phyloP scores from a whole-genome alignment of 176 grass and related monocot species.

The Juncus effusus region DNA sequence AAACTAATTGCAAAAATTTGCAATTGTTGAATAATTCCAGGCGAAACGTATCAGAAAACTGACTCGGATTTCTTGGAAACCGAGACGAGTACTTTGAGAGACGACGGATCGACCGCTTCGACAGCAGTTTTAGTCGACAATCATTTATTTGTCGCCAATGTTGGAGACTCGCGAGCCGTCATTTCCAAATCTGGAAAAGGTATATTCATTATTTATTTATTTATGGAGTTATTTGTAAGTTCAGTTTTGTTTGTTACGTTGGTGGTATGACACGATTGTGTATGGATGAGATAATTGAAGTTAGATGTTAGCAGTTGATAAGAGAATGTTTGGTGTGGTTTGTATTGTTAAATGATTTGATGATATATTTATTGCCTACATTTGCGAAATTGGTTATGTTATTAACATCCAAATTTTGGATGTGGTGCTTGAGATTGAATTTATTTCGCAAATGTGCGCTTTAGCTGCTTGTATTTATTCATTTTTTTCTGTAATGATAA shows the following conservation, averaged over 20 bases:
- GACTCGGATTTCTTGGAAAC: constrained; percentile 66
- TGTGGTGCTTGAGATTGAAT: no score
- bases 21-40: constrained; percentile 44
- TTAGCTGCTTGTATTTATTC: neutral
- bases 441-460: no score
- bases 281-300: no score
- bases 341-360: no score
- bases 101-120: constrained; percentile 82
- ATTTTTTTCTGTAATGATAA: neutral
- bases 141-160: constrained; percentile 79
- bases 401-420: no score
- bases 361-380: no score
- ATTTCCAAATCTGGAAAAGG: constrained; percentile 87
- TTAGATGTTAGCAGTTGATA: no score
- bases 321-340: no score
- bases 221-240: constrained; percentile 3
- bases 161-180: constrained; percentile 85
- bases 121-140: constrained; percentile 72
- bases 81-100: constrained; percentile 68
- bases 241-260: neutral
- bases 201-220: constrained; percentile 1
- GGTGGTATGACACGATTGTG: neutral
- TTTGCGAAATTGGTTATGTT: no score
- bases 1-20: constrained; percentile 17
- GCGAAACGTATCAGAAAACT: constrained; percentile 68